Evolutionary conservation across 2,329 filamentous ascomycete genomes (phyloP), one percentile per base, ranked within the genome.

Genomic region (Fusarium sp.): DNA sequence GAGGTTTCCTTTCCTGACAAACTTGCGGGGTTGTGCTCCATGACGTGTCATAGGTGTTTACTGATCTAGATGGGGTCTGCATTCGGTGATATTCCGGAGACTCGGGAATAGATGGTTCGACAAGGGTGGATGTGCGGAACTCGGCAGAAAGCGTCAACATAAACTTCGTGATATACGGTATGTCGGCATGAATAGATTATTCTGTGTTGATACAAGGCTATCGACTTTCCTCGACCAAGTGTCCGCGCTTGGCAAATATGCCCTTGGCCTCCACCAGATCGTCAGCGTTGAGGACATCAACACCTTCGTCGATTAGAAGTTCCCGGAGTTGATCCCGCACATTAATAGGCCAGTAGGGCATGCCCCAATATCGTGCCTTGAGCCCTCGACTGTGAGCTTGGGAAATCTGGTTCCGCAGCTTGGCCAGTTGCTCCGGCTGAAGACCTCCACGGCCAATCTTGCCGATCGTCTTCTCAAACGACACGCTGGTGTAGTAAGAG

Each of bases 401-500:
- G 25, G 80, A 71, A 15, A 91, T 79, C 54, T 90, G 88, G 14
- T 76, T 73, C 43, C 84, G 80, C 43, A 90, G 78, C 47, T 80
- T 84, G 25, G 71, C 74, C 32, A 87, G 74, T 74, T 90, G 88
- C 12, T 64, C 67, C 4, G 78, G 69, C 33, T 83, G 86, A 2
- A 93, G 79, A 4, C 81, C 82, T 5, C 80, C 79, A 33, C 79
- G 79, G 86, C 86, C 77, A 79, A 85, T 84, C 80, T 86, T 54
- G 3, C 90, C 92, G 15, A 94, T 84, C 1, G 86, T 80, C 4
- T 80, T 77, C 20, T 80, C 82, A 77, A 94, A 91, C 17, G 88
- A 87, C 4, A 87, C 86, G 57, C 89, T 91, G 20, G 92, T 90
- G 80, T 93, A 94, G 81, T 90, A 91, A 4, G 90, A 92, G 79